A percentile compares a stretch with the other conserved stretches of the same genome.
These are phyloP conservation scores for Stachybotrys chartarum DNA, from an alignment of 2,329 filamentous ascomycete species.

Conservation along the genomic window DNA sequence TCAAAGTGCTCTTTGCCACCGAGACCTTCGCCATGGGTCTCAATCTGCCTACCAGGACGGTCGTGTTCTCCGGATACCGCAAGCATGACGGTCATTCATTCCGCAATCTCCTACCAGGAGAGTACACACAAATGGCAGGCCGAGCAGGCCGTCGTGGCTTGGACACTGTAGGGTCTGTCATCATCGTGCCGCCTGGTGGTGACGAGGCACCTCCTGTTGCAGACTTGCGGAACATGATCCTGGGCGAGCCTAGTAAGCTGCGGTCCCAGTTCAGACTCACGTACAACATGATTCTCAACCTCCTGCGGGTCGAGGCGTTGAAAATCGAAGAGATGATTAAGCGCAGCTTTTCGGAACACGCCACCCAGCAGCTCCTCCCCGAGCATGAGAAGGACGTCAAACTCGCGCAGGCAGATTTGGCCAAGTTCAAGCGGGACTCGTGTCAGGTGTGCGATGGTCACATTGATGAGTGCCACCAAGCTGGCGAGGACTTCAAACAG, in stretches of 20 bases:
- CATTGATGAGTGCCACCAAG: constrained; percentile 74
- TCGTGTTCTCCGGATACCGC: constrained; percentile 93
- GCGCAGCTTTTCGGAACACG: constrained; percentile 96
- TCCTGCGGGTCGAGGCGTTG: constrained; percentile 87
- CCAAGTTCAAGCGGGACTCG: constrained; percentile 78
- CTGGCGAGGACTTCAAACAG: constrained; percentile 70
- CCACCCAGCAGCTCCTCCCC: constrained; percentile 86
- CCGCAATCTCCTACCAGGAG: constrained; percentile 83
- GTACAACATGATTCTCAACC: constrained; percentile 98
- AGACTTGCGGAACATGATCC: constrained; percentile 85
- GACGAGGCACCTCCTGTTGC: constrained; percentile 84
- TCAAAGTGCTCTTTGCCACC: constrained; percentile 95
- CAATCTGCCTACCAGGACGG: constrained; percentile 89
- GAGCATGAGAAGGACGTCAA: constrained; percentile 95
- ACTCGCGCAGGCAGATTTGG: constrained; percentile 82
- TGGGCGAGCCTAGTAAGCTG: constrained; percentile 91
- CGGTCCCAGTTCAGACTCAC: constrained; percentile 94
- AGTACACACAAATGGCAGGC: constrained; percentile 98
- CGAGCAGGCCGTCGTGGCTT: constrained; percentile 88
- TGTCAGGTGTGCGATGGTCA: constrained; percentile 77
- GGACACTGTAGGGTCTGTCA: constrained; percentile 87
- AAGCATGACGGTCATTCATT: constrained; percentile 94
- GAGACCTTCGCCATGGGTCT: constrained; percentile 99
- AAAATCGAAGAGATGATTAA: constrained; percentile 99
- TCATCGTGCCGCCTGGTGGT: constrained; percentile 74